Evolutionary conservation across 2,329 filamentous ascomycete species (phyloP).

Genomic region (Ophiostoma quercus): DNA sequence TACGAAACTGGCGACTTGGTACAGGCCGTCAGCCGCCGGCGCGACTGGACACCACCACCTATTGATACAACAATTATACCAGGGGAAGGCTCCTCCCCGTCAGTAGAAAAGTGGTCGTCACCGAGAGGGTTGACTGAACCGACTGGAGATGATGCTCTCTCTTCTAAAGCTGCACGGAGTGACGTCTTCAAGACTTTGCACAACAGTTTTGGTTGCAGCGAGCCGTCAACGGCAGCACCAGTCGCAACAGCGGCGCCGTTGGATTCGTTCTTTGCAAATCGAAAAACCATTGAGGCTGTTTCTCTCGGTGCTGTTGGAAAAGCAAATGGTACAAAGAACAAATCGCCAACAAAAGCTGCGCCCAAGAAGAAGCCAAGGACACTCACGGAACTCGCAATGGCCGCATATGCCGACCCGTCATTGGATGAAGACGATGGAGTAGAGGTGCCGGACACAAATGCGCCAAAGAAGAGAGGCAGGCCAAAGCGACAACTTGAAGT

Average conservation of each 20-base stretch:
- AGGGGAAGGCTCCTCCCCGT: slow-evolving; percentile 33
- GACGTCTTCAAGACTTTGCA: slow-evolving; percentile 43
- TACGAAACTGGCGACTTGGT: slow-evolving; percentile 32
- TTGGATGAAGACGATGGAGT: background rate
- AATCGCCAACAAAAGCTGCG: slow-evolving; percentile 44
- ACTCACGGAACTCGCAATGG: slow-evolving; percentile 71
- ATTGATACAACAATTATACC: slow-evolving; percentile 23
- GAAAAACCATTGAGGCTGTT: slow-evolving; percentile 52
- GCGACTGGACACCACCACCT: slow-evolving; percentile 63
- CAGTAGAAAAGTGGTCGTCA: slow-evolving; percentile 31
- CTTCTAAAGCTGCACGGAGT: background rate
- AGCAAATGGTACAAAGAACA: slow-evolving; percentile 27
- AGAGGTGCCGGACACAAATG: background rate
- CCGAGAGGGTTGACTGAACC: slow-evolving; percentile 24
- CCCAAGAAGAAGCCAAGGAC: slow-evolving; percentile 67
- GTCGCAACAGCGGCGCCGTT: slow-evolving; percentile 15
- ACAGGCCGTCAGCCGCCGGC: slow-evolving; percentile 50
- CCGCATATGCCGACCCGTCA: slow-evolving; percentile 51
- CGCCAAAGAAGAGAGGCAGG: background rate
- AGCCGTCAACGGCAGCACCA: background rate
- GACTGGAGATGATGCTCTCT: slow-evolving; percentile 18
- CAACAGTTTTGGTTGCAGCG: slow-evolving; percentile 30
- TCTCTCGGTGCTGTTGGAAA: slow-evolving; percentile 33
- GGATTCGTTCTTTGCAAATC: slow-evolving; percentile 44
- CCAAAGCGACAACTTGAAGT: slow-evolving; percentile 29